Conservation (phyloP, 2,329 filamentous ascomycete genomes). For the Boeremia lycopersici region DNA sequence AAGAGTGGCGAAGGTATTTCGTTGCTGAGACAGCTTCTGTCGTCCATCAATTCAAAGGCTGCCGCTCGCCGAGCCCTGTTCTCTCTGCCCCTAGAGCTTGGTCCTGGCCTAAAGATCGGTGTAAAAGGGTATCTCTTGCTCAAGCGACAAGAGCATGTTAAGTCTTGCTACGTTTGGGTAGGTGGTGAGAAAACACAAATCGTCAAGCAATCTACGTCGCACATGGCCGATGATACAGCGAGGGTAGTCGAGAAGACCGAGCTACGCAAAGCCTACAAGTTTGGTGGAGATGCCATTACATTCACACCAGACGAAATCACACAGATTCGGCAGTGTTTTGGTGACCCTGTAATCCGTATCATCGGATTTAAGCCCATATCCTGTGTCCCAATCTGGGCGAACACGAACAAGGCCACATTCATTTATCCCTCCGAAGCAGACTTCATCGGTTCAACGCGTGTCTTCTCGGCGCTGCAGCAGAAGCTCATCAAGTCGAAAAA, state of each 20-base stretch:
- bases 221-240: conserved; percentile 77
- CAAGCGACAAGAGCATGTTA: conserved; percentile 79
- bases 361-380: conserved; percentile 90
- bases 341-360: conserved; percentile 80
- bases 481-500: conserved; percentile 82
- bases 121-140: conserved; percentile 92
- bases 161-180: conserved; percentile 86
- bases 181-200: conserved; percentile 86
- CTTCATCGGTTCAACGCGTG: conserved; percentile 87
- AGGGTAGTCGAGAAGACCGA: conserved; percentile 79
- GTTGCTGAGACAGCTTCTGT: conserved; percentile 78
- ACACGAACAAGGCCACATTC: conserved; percentile 83
- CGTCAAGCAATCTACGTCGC: conserved; percentile 73
- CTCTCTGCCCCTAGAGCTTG: conserved; percentile 85
- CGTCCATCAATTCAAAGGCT: conserved; percentile 89
- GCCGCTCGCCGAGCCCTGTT: conserved; percentile 85
- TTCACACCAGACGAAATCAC: conserved; percentile 87
- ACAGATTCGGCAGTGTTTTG: conserved; percentile 74
- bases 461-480: conserved; percentile 88
- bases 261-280: conserved; percentile 91
- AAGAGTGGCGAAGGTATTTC: conserved; percentile 77
- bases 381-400: conserved; percentile 80
- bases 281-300: conserved; percentile 85
- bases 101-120: conserved; percentile 81
- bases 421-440: conserved; percentile 93